Percentiles rank a stretch among this genome's conserved stretches.
Evolutionary conservation across 177 flowering plant species (phyloP).

Genomic region (Vitis hybrid): DNA sequence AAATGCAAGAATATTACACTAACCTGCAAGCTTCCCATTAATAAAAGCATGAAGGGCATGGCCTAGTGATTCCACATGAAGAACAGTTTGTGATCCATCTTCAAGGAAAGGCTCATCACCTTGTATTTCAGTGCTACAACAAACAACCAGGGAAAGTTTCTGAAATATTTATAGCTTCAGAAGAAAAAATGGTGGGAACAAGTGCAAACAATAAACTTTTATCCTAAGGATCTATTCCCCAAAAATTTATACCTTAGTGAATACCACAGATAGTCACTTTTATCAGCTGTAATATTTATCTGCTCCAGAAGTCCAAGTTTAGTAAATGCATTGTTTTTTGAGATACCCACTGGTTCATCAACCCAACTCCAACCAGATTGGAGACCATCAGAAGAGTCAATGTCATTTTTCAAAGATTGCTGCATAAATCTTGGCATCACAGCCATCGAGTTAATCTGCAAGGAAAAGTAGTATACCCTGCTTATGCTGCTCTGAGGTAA

Average conservation of each 20-base stretch:
- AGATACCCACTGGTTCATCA: slow-evolving; percentile 85
- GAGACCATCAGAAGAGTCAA: slow-evolving; percentile 37
- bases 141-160: slow-evolving; percentile 2
- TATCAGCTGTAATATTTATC: slow-evolving; percentile 91
- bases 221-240: too few relatives aligned
- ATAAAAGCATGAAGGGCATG: slow-evolving; percentile 81
- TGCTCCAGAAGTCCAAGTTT: slow-evolving; percentile 78
- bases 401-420: slow-evolving; percentile 34
- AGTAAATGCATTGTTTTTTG: slow-evolving; percentile 55
- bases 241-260: slow-evolving; percentile 63
- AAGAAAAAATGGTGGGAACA: neutral
- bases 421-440: slow-evolving; percentile 34
- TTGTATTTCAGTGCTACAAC: slow-evolving; percentile 53
- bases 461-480: neutral
- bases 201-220: neutral
- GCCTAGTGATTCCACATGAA: slow-evolving; percentile 89
- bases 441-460: slow-evolving; percentile 75
- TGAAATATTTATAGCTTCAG: neutral
- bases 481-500: slow-evolving; percentile 1
- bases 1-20: slow-evolving; percentile 1
- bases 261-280: slow-evolving; percentile 97
- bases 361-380: slow-evolving; percentile 77
- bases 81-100: slow-evolving; percentile 63
- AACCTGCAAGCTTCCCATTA: slow-evolving; percentile 84
- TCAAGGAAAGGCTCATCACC: slow-evolving; percentile 61